Evolutionary conservation across 768 basidiomycete species (phyloP), one percentile per base, ranked within the genome.

Genomic region (Amanita jacksonii): DNA sequence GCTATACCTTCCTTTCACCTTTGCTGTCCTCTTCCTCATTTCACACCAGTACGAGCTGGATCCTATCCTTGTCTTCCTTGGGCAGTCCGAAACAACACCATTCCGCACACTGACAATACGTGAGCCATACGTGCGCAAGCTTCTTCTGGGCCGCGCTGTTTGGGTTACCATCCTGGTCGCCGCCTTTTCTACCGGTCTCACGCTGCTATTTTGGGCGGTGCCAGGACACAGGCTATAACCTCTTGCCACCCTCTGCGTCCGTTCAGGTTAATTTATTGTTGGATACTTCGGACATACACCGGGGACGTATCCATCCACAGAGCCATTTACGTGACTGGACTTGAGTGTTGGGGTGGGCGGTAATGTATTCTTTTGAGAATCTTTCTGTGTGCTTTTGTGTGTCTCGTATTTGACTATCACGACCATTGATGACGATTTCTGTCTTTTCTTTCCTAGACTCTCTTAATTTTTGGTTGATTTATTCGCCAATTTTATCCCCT

Each of bases 11-110:
- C 94, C 96, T 0, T 98, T 96, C 64, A 72, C 85, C 16, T 59
- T 98, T 52, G 89, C 93, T 43, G 67, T 87, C 55, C 81, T 96
- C 52, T 87, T 86, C 70, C 80, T 99, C 51, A 73, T 98, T 46
- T 90, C 93, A 12, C 89, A 96, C 57, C 91, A 93, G 62, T 98
- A 98, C 64, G 92, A 96, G 62, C 81, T 98, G 41, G 94, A 97
- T 59, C 96, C 96, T 8, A 70, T 98, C 55, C 81, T 98, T 52
- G 86, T 97, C 51, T 88, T 98, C 67, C 65, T 97, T 55, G 81
- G 81, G 48, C 87, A 88, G 61, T 93, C 91, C 34, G 96, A 98
- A 62, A 96, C 93, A 31, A 96, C 92, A 8, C 93, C 94, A 2
- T 98, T 98, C 79, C 81, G 87, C 45, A 90, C 89, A 4, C 82